Conservation (phyloP, 805 yeast species). For the Starmerella riodocensis region DNA sequence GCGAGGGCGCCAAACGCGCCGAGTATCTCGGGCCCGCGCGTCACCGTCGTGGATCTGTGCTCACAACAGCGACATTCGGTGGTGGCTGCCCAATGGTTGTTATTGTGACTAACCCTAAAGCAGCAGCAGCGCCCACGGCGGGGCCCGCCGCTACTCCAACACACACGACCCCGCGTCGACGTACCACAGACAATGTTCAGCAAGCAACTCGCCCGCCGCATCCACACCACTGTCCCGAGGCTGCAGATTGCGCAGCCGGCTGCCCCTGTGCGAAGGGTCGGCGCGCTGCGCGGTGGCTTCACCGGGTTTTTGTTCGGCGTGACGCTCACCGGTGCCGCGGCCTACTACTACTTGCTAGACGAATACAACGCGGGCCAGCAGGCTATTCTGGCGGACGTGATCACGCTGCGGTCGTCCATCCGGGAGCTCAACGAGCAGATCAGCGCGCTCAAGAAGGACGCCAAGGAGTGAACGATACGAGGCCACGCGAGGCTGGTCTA, state of each 20-base stretch:
- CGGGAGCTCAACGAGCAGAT: conserved; percentile 57
- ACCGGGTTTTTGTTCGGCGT: conserved; percentile 73
- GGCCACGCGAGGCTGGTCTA: too few species aligned
- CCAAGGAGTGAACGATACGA: conserved; percentile 7
- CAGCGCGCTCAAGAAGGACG: conserved; percentile 38
- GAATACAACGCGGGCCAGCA: conserved; percentile 62
- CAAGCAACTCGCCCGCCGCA: not conserved
- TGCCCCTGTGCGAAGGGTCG: conserved; percentile 14
- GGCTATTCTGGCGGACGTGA: conserved; percentile 62
- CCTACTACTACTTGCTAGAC: conserved; percentile 66
- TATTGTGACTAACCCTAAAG: too few species aligned
- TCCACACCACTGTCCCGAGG: conserved; percentile 1
- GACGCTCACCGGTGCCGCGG: conserved; percentile 56
- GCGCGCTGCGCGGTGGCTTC: conserved; percentile 31
- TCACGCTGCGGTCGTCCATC: conserved; percentile 55
- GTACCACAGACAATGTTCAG: not conserved
- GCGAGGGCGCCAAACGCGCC: too few species aligned
- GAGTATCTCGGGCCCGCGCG: too few species aligned
- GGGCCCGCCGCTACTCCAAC: not conserved
- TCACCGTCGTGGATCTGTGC: too few species aligned
- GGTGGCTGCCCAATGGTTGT: too few species aligned
- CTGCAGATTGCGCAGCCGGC: not conserved
- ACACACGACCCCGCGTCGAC: not conserved
- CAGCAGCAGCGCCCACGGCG: too few species aligned
- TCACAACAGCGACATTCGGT: too few species aligned